Base-by-base conservation (phyloP, 257 asterid genomes). In the Primulina eburnea region DNA sequence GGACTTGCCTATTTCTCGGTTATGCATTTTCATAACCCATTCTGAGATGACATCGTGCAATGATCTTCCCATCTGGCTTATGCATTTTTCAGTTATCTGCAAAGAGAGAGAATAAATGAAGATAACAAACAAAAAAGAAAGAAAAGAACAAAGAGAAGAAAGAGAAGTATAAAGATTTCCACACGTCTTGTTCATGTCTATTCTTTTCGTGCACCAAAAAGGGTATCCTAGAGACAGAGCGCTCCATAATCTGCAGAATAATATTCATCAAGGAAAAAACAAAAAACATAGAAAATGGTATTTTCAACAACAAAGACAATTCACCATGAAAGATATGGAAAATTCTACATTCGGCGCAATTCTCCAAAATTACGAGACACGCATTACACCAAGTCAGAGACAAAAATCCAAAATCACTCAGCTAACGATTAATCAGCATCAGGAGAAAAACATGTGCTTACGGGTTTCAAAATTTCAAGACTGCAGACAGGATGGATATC, bases 111-210 rank as follows among this genome's bases (percentile, higher is more conserved):
- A 38, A 37, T 9, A 62, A 30, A 21, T 40, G 67, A 58, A 29
- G 10, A 53, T 20, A 40, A 65, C 26, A 43, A 35, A 33, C 35
- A 28, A 28, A 37, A 32, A 38, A 26, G 52, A 33, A 47, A 20
- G 29, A 66, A 17, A 62, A 52, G 65, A 21, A 30, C 0, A 24
- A 24, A 24, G 26, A 52, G 64, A 18, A 53, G 29, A 57, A 28
- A 16, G 32, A 62, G 32, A 64, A 50, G 55, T 43, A 72, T 18
- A 65, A 65, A 63, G 35, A 73, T 68, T 26, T 50, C 37, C 87
- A 69, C 83, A 91, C 99, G 61, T 89, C 93, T 77, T 90, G 99
- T 78, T 93, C 99, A 32, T 87, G 95, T 33, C 92, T 82, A 66
- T 90, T 93, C 81, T 82, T 90, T 80, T 93, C 99, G 76, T 93